Evolutionary conservation across 75 land plant genomes (phyloP), one percentile per base, ranked within the genome.

Genomic region (Pinus tabuliformis): DNA sequence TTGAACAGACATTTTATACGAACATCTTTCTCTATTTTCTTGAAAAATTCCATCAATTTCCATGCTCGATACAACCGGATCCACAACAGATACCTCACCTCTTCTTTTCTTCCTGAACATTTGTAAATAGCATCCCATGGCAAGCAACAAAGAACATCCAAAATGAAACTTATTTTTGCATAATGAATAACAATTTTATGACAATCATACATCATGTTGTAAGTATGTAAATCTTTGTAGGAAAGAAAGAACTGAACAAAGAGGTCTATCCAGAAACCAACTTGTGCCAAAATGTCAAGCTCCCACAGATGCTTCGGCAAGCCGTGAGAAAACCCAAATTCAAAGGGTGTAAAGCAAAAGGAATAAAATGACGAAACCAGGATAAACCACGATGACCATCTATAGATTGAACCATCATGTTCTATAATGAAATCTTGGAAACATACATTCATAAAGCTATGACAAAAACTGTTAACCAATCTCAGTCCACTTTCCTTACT

Each of bases 121-220:
- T 89, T 93, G 74, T 93, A 93, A 13, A 93, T 79, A 20, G 57
- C 6, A 75, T 93, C 94, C 96, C 94, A 93, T 17, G 96, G 96
- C 49, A 91, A 42, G 74, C 94, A 93, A 39, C 81, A 84, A 5
- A 93, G 83, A 12, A 91, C 58, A 77, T 93, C 94, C n/a, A 79
- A 18, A 11, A 86, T 11, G 74, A 93, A 87, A 75, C 74, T 73
- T 16, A 89, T 81, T 77, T 89, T 91, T 37, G 83, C 56, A 79
- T 93, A 93, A 61, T 89, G 60, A 58, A 84, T 56, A 26, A 93
- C 95, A 24, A 92, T 92, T 20, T 73, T 81, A 20, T 17, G 61
- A 22, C 80, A 89, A 22, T 78, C 79, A 26, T 76, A 64, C 58
- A 88, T 74, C 86, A 87, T 82, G 12, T 75, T 75, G 78, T 92